Base-by-base conservation (phyloP, 257 asterid genomes). In the Solanum etuberosum region DNA sequence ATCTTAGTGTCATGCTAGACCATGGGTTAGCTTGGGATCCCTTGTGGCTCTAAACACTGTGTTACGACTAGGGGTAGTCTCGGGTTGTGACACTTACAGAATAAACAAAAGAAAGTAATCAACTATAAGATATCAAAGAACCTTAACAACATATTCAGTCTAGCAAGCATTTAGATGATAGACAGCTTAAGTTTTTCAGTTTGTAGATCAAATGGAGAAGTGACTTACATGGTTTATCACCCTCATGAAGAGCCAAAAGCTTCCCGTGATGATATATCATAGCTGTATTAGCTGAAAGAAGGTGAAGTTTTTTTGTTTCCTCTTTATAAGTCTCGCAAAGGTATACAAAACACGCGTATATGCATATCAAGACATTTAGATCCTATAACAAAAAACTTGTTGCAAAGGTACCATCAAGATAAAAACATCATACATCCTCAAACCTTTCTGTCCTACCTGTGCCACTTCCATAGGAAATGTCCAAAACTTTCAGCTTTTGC, bases 221-320 rank as follows among this genome's bases (percentile, higher is more conserved):
- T 83, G 90, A 85, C 95, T 92, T 93, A 97, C 99, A 97, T 90
- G 99, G 99, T 91, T 97, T 97, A 91, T 97, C 98, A 34, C 83
- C 98, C 92, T 97, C 99, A 48, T 88, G 87, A 89, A 97, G 99
- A 51, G 98, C 99, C 93, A 95, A 89, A 88, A 95, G 98, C 95
- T 97, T 94, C 90, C 97, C 97, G 29, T 97, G 94, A 92, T 97
- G 99, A 92, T 95, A 97, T 89, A 94, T 83, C 59, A 97, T 86
- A 84, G 98, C 98, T 37, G 99, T 97, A 91, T 97, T 97, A 87
- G 96, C 99, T 97, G 96, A 85, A 93, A 93, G 84, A 84, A 83
- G 57, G 90, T 35, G 77, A 89, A 67, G 87, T 40, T 13, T 46
- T 43, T 46, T 78, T 85, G 23, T 80, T 42, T 68, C 85, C 78